Evolutionary conservation across 441 rosid genomes (phyloP).

Genomic region (Kokia cookei): DNA sequence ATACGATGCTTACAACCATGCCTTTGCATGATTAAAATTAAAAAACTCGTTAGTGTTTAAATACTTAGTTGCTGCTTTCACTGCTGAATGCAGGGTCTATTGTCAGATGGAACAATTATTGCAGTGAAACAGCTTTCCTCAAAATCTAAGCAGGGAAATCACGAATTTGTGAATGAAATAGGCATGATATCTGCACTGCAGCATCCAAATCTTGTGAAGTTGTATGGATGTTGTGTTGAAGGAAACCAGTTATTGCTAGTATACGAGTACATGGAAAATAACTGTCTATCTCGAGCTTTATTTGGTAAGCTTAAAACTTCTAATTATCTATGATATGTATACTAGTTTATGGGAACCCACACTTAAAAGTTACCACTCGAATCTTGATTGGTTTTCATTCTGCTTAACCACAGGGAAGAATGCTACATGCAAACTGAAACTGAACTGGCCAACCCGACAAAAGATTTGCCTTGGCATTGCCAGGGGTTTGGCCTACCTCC

Average conservation of each 20-base stretch:
- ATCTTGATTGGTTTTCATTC: not conserved
- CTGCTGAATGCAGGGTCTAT: slow-evolving; percentile 37
- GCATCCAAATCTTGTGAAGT: slow-evolving; percentile 88
- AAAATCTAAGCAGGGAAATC: slow-evolving; percentile 65
- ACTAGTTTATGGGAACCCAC: not conserved
- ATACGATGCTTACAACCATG: not conserved
- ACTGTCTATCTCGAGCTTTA: slow-evolving; percentile 56
- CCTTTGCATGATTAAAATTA: not conserved
- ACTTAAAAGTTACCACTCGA: not conserved
- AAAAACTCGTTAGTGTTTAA: not conserved
- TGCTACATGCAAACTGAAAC: slow-evolving; percentile 34
- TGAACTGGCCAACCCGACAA: slow-evolving; percentile 66
- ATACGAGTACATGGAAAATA: slow-evolving; percentile 55
- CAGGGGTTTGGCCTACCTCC: slow-evolving; percentile 75
- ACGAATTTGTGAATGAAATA: slow-evolving; percentile 67
- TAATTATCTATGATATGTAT: not conserved
- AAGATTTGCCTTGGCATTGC: slow-evolving; percentile 75
- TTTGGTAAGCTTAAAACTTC: slow-evolving; percentile 43
- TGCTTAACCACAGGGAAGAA: slow-evolving; percentile 41
- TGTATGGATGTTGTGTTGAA: slow-evolving; percentile 66
- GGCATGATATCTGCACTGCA: slow-evolving; percentile 89
- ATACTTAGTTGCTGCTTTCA: not conserved
- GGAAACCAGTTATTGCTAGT: slow-evolving; percentile 44
- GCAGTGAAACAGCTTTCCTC: slow-evolving; percentile 78
- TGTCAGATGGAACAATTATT: slow-evolving; percentile 49